Evolutionary conservation across 176 grass and related monocot genomes (phyloP).

Genomic region (Canna indica): DNA sequence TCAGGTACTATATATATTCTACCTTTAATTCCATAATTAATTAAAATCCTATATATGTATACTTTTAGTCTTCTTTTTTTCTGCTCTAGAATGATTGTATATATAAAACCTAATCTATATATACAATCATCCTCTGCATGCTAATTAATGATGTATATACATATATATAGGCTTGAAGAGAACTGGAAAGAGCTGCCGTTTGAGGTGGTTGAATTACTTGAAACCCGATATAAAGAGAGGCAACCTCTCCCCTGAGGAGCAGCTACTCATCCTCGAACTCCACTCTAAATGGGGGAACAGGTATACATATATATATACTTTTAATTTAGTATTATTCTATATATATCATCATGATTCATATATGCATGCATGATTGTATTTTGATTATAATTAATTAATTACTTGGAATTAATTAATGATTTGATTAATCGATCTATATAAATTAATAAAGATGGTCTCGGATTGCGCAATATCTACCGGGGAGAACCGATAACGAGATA

Average conservation of each 20-base stretch:
- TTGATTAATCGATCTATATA: too few relatives aligned
- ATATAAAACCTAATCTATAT: too few relatives aligned
- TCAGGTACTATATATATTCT: background rate
- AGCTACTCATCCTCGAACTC: slow-evolving; percentile 5
- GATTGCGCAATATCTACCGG: slow-evolving; percentile 1
- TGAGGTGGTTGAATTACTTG: slow-evolving; percentile 8
- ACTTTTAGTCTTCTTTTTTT: too few relatives aligned
- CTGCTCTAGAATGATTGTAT: too few relatives aligned
- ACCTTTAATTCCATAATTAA: background rate
- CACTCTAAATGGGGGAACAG: slow-evolving; percentile 6
- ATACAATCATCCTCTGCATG: too few relatives aligned
- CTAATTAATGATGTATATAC: background rate
- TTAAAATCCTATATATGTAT: too few relatives aligned
- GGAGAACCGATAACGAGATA: slow-evolving; percentile 12
- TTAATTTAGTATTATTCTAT: too few relatives aligned
- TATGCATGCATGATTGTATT: too few relatives aligned
- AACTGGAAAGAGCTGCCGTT: slow-evolving; percentile 10
- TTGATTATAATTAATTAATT: too few relatives aligned
- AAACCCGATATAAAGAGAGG: slow-evolving; percentile 9
- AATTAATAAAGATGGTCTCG: slow-evolving; percentile 5
- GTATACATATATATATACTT: too few relatives aligned
- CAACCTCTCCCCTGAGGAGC: slow-evolving; percentile 6
- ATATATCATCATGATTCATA: too few relatives aligned
- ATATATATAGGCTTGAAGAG: slow-evolving; percentile 5
- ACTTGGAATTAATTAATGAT: too few relatives aligned